Percentiles rank a stretch among this genome's conserved stretches.
phyloP scores from a whole-genome alignment of 75 land plant species.

The Gnetum montanum region DNA sequence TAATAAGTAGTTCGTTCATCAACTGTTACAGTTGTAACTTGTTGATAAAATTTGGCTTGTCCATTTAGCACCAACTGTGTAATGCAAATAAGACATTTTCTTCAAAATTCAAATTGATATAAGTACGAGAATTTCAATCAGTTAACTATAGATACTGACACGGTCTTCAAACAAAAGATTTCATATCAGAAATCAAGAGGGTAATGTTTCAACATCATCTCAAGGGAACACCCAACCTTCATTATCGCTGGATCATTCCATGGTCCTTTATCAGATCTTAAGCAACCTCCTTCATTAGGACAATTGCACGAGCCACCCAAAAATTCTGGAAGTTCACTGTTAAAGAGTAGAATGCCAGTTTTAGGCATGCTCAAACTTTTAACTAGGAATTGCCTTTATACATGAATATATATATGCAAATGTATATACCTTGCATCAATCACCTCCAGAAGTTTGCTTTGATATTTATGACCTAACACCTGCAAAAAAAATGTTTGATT shows the following conservation, averaged over 20 bases:
- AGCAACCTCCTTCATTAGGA: slow-evolving; percentile 64
- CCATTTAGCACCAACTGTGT: slow-evolving; percentile 41
- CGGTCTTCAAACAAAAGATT: not conserved
- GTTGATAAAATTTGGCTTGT: slow-evolving; percentile 22
- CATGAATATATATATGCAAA: no score
- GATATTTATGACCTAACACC: slow-evolving; percentile 71
- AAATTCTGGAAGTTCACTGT: slow-evolving; percentile 94
- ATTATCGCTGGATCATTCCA: slow-evolving; percentile 83
- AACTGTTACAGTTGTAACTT: slow-evolving; percentile 13
- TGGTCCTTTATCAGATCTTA: slow-evolving; percentile 89
- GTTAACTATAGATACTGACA: not conserved
- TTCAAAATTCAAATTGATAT: not conserved
- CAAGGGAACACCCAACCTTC: slow-evolving; percentile 40
- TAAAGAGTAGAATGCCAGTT: not conserved
- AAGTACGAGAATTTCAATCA: not conserved
- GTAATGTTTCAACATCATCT: not conserved
- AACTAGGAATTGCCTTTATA: no score
- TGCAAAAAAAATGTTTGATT: slow-evolving; percentile 15
- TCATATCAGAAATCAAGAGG: not conserved
- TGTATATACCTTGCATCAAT: slow-evolving; percentile 64
- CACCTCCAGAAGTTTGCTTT: slow-evolving; percentile 56
- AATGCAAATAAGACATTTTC: not conserved
- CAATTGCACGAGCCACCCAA: slow-evolving; percentile 91
- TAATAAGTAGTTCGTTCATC: slow-evolving; percentile 19
- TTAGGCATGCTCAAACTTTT: no score